Evolutionary conservation across 495 filamentous ascomycete genomes (phyloP), one percentile per base, ranked within the genome.

Genomic region (Trichoderma virens): DNA sequence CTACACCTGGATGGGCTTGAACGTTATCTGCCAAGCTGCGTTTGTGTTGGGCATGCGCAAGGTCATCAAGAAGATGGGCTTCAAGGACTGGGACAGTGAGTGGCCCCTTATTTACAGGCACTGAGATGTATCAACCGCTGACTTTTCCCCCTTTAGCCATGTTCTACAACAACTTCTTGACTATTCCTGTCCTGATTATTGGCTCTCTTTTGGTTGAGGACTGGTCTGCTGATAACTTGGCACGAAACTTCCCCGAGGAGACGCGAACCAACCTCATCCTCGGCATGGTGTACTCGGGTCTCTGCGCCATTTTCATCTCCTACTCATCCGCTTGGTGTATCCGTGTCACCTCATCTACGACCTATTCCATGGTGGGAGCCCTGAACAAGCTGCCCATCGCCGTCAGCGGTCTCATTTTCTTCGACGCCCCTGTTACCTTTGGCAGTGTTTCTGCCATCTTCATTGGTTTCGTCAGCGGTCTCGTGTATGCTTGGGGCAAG

Each of bases 141-240:
- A 80, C 69, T 16, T n/a, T n/a, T 31, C 60, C 25, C 39, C 30
- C 20, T 6, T 16, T 68, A 98, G 93, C 93, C 67, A 98, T 98
- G 94, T 99, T 93, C 79, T 99, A 99, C 82, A 99, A 99, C 86
- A 99, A 99, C 76, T 85, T 99, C 54, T 86, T 99, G 65, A 96
- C 92, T 27, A 97, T 99, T 66, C 94, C 94, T 61, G 88, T 98
- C 68, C 86, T 99, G 31, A 73, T 97, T 61, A 76, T 90, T 67
- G 86, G 85, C 78, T 93, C 95, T 30, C 78, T 96, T 62, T 70
- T 96, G 66, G 80, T 90, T 65, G 94, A 99, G 73, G 88, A 97
- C 79, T 99, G 94, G 94, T 93, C 91, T 11, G 78, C 85, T 41
- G 80, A 81, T 60, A 99, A 99, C 80, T 76, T 99, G 72, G 73